These are phyloP conservation scores for Daldinia vernicosa DNA, from an alignment of 495 filamentous ascomycete genomes.

Conservation along the genomic window DNA sequence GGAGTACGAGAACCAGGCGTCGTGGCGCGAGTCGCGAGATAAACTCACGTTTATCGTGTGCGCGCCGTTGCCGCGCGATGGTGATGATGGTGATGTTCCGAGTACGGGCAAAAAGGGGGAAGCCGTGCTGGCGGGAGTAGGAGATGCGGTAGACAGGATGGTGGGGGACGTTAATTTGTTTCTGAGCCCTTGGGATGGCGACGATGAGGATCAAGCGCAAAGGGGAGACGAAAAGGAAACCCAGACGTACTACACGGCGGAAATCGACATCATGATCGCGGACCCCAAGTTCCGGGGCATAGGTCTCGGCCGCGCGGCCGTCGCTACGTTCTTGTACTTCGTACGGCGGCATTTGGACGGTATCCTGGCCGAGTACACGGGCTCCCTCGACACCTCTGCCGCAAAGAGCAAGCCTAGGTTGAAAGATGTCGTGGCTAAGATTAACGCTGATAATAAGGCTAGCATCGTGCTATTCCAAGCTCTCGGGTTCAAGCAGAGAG, in stretches of 20 bases:
- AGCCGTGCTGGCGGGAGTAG: conserved; percentile 40
- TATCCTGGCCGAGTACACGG: conserved; percentile 69
- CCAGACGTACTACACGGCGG: conserved; percentile 62
- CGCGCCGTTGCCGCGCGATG: conserved; percentile 41
- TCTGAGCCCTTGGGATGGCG: conserved; percentile 60
- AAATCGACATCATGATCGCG: conserved; percentile 92
- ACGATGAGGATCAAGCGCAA: conserved; percentile 42
- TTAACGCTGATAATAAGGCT: conserved; percentile 49
- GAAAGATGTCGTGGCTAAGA: conserved; percentile 57
- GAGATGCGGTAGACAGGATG: conserved; percentile 69
- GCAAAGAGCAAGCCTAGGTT: conserved; percentile 18
- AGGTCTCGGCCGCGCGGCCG: conserved; percentile 71
- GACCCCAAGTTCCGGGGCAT: conserved; percentile 61
- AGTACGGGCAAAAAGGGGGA: neutral
- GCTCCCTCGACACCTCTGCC: neutral
- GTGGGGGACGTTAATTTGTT: conserved; percentile 91
- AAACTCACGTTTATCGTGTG: conserved; percentile 80
- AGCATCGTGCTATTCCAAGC: conserved; percentile 57
- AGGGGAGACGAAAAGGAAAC: conserved; percentile 1
- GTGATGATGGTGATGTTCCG: neutral
- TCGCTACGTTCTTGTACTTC: conserved; percentile 75
- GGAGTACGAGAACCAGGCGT: conserved; percentile 85
- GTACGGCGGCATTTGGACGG: conserved; percentile 56
- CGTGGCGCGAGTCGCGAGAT: conserved; percentile 79
- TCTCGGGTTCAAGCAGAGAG: conserved; percentile 57